Percentiles rank a stretch among this genome's conserved stretches.
These are phyloP conservation scores for Tulasnella sp. DNA, from an alignment of 768 basidiomycete species.

Conservation along the genomic window DNA sequence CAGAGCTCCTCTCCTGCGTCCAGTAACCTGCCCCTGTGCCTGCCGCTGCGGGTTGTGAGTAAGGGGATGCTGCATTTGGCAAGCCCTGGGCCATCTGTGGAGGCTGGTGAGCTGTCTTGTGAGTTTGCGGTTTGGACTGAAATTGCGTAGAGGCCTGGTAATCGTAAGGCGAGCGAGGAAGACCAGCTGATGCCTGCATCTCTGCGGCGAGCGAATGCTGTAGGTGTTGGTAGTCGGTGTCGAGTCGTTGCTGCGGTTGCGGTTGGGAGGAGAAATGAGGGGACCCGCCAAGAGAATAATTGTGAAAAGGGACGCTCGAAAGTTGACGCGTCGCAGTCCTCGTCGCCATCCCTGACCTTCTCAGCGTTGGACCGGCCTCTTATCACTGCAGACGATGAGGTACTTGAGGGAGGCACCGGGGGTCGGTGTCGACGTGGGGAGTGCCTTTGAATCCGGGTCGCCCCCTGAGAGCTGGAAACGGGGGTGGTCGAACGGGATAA, in stretches of 20 bases:
- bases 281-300: constrained; percentile 6
- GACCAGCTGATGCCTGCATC: not conserved
- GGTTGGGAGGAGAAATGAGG: not conserved
- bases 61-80: not conserved
- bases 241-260: constrained; percentile 12
- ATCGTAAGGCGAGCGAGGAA: not conserved
- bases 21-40: not conserved
- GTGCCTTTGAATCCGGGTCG: not conserved
- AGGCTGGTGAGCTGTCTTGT: not conserved
- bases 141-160: not conserved
- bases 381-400: not conserved
- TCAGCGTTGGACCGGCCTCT: not conserved
- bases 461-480: constrained; percentile 1
- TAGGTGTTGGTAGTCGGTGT: not conserved
- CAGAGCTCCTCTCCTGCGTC: constrained; percentile 11
- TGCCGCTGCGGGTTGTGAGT: not conserved
- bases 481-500: not conserved
- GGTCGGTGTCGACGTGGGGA: not conserved
- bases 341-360: not conserved
- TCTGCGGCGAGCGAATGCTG: not conserved
- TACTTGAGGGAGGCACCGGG: not conserved
- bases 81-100: not conserved
- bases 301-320: not conserved
- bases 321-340: not conserved
- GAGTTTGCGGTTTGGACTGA: constrained; percentile 6